These are phyloP conservation scores for Asterophora parasitica DNA, from an alignment of 768 basidiomycete genomes.

Conservation along the genomic window DNA sequence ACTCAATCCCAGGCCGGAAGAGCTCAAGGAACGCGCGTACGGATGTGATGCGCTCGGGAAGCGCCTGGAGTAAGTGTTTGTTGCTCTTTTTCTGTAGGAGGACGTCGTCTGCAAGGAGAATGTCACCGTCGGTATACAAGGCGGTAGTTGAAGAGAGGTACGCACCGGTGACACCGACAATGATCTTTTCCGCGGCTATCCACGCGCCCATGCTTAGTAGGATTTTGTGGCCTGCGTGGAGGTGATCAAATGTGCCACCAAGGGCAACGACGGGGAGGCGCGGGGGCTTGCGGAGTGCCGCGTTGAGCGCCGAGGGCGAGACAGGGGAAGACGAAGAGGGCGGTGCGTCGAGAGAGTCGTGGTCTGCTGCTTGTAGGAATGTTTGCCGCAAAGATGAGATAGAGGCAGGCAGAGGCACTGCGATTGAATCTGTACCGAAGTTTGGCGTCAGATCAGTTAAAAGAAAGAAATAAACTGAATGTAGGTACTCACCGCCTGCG, in stretches of 20 bases:
- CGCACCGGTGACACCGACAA: conserved; percentile 85
- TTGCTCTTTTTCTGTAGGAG: conserved; percentile 71
- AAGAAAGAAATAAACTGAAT: not conserved
- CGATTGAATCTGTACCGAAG: conserved; percentile 30
- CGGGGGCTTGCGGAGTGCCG: conserved; percentile 16
- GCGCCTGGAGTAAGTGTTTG: conserved; percentile 58
- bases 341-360: conserved; percentile 8
- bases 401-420: conserved; percentile 37
- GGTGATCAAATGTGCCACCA: conserved; percentile 97
- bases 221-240: conserved; percentile 97
- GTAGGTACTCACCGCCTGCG: conserved; percentile 35
- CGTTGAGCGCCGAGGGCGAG: conserved; percentile 2
- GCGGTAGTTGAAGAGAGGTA: conserved; percentile 2
- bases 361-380: conserved; percentile 28
- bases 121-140: conserved; percentile 5
- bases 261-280: conserved; percentile 70
- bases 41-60: conserved; percentile 47
- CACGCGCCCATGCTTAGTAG: conserved; percentile 89
- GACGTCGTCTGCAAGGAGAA: conserved; percentile 48
- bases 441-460: conserved; percentile 1
- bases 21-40: conserved; percentile 68
- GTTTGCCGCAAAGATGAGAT: conserved; percentile 35
- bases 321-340: not conserved
- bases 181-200: conserved; percentile 73
- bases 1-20: conserved; percentile 60